Percentiles rank a stretch among this genome's conserved stretches.
Conservation (phyloP, 805 yeast genomes). For the Wickerhamia fluorescens region DNA sequence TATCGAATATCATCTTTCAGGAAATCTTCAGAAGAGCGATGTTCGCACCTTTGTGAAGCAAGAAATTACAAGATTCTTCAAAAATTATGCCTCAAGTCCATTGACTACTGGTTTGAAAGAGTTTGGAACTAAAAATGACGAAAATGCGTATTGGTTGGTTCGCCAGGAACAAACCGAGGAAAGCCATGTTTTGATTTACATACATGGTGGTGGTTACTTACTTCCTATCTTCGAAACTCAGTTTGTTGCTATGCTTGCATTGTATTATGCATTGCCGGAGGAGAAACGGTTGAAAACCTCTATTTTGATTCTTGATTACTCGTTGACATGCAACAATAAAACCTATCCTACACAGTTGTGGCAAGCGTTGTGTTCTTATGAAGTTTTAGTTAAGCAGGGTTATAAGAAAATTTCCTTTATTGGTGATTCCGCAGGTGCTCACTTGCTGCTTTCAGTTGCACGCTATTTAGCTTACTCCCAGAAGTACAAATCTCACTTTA, state of each 20-base stretch:
- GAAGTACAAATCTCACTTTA: conserved; percentile 19
- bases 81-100: conserved; percentile 8
- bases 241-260: conserved; percentile 16
- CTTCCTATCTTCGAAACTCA: conserved; percentile 16
- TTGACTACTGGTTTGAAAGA: conserved; percentile 5
- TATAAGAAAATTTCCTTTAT: conserved; percentile 10
- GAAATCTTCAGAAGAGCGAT: conserved; percentile 14
- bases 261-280: conserved; percentile 14
- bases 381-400: conserved; percentile 9
- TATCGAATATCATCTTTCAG: conserved; percentile 20
- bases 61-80: conserved; percentile 15
- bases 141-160: conserved; percentile 11
- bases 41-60: conserved; percentile 14
- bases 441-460: conserved; percentile 7
- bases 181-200: conserved; percentile 13
- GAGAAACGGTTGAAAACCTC: conserved; percentile 10
- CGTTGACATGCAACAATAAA: conserved; percentile 14
- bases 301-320: conserved; percentile 16
- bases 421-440: conserved; percentile 17
- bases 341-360: conserved; percentile 20
- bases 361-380: conserved; percentile 12
- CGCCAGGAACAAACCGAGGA: conserved; percentile 5
- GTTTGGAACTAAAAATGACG: conserved; percentile 10
- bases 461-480: conserved; percentile 25
- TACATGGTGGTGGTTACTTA: conserved; percentile 23